Base-by-base conservation (phyloP, 1,139 yeast species). In the Sugiyamaella sp. region DNA sequence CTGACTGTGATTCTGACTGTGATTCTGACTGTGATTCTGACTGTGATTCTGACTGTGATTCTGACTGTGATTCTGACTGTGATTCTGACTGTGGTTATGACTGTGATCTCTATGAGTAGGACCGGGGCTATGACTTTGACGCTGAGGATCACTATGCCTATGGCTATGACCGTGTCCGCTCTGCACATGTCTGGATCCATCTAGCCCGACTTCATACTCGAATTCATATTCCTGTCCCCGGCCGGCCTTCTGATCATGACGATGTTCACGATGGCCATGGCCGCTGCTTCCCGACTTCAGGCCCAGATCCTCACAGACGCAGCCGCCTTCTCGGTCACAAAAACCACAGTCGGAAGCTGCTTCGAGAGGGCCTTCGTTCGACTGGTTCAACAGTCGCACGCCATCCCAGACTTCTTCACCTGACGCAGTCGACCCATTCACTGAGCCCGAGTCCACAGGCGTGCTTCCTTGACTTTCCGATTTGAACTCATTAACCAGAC, bases 291-390 rank as follows among this genome's bases (percentile, higher is more conserved):
- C 27, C 1, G 58, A 53, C 45, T 63, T 62, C 24, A 61, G 54
- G 2, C 72, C 71, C 10, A 69, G 60, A 10, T 65, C 67, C 38
- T 61, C 65, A 54, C 73, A 70, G 39, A 67, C 63, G 49, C 73
- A 70, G 37, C 60, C 63, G 20, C 66, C 70, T 14, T 60, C 69
- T 10, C 60, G 56, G 27, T 62, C 66, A 52, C 73, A 69, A 4
- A 68, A 59, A 6, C 70, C 71, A 54, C 73, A 69, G 44, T 59
- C 60, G n/a, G 48, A 38, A 9, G 49, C 16, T 3, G 49, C 25
- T 20, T 39, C 44, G 22, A 52, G 20, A 2, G 51, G 44, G 3
- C 24, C 40, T n/a, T 48, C 25, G 21, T 44, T 38, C 9, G 32
- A 9, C 27, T 20, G 29, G 14, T 44, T 44, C 33, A 44, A 22